Evolutionary conservation across 108 stramenopile genomes (phyloP).

Genomic region (Aurantiochytrium sp.): DNA sequence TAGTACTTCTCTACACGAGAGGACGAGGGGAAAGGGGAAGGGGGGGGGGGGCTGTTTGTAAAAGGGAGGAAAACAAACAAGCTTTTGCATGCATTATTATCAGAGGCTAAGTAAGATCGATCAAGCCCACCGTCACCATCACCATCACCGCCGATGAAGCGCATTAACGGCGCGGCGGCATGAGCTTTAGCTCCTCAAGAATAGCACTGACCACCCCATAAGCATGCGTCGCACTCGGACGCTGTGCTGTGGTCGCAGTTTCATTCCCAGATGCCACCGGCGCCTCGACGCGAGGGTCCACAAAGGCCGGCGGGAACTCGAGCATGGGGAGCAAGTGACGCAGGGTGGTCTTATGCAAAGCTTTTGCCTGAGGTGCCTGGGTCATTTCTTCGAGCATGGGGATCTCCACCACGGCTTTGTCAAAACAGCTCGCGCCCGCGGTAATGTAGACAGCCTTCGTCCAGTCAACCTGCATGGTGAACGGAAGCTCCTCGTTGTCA

Average conservation of each 20-base stretch:
- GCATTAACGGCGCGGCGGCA: too few relatives aligned
- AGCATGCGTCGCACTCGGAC: too few relatives aligned
- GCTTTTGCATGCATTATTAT: too few relatives aligned
- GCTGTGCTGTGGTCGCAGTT: not conserved
- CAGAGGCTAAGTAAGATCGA: too few relatives aligned
- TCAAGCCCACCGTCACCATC: too few relatives aligned
- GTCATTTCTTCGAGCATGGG: not conserved
- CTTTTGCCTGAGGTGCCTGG: not conserved
- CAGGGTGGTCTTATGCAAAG: not conserved
- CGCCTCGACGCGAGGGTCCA: not conserved
- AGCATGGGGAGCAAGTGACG: not conserved
- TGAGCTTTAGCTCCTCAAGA: too few relatives aligned
- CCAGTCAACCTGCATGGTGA: not conserved
- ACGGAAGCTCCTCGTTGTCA: not conserved
- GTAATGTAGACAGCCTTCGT: not conserved
- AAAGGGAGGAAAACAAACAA: too few relatives aligned
- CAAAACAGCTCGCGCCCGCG: not conserved
- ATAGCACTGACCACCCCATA: too few relatives aligned
- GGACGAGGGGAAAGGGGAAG: too few relatives aligned
- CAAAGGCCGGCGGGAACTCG: not conserved
- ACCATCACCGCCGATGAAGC: too few relatives aligned
- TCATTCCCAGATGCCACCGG: not conserved
- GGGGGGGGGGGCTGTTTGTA: too few relatives aligned
- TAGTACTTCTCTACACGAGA: too few relatives aligned
- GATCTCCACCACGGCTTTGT: not conserved